Percentiles rank a stretch among this genome's conserved stretches.
Evolutionary conservation across 2,329 filamentous ascomycete genomes (phyloP).

Genomic region (Paraconiothyrium sp.): DNA sequence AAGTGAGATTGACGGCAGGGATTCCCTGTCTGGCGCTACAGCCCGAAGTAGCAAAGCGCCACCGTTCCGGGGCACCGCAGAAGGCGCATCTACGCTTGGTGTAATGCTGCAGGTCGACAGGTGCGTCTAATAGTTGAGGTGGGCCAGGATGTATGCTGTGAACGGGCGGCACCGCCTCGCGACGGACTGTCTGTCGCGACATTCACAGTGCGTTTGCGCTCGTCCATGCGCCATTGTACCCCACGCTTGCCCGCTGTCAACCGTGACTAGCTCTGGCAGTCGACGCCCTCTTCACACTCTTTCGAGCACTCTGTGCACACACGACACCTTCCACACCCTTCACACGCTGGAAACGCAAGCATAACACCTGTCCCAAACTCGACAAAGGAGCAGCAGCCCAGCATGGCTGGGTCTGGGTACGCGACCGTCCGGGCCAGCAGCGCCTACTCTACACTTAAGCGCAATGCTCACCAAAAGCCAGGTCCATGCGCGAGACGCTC

Average conservation of each 20-base stretch:
- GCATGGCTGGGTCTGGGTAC: constrained; percentile 37
- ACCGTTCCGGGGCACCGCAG: constrained; percentile 8
- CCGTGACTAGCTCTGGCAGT: constrained; percentile 1
- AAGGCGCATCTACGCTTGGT: constrained; percentile 3
- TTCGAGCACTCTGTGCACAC: background rate
- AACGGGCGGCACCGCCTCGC: constrained; percentile 2
- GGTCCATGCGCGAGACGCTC: constrained; percentile 60
- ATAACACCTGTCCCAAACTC: background rate
- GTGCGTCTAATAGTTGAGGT: constrained; percentile 1
- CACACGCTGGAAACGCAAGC: background rate
- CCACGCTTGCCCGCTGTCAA: constrained; percentile 12
- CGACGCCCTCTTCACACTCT: background rate
- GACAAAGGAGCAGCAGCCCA: background rate
- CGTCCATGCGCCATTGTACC: background rate
- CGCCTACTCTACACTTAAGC: background rate
- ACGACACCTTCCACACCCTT: background rate
- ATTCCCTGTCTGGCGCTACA: background rate
- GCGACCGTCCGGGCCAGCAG: constrained; percentile 1
- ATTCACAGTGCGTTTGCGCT: background rate
- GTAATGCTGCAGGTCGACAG: constrained; percentile 4
- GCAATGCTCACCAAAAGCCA: constrained; percentile 32
- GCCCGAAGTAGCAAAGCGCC: constrained; percentile 13
- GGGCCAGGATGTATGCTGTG: background rate
- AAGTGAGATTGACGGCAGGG: constrained; percentile 5
- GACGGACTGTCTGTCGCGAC: background rate